These are phyloP conservation scores for Vitis hybrid DNA, from an alignment of 177 flowering plant species.

Conservation along the genomic window DNA sequence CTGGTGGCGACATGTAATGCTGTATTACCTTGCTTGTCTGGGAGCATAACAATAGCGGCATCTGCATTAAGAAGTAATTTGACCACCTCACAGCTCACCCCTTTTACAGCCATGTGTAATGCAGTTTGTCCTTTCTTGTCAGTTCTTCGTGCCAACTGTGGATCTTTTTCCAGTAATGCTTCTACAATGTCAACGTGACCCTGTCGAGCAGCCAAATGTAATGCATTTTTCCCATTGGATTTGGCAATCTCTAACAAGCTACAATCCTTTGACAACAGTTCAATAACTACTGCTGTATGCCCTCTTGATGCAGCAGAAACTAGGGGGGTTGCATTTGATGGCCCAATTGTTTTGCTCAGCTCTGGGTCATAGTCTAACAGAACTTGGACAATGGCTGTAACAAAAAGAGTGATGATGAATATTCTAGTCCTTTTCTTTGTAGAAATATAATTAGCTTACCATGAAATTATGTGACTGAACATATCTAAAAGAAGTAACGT, in stretches of 20 bases:
- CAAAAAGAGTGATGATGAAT: conserved; percentile 5
- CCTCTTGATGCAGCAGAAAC: conserved; percentile 66
- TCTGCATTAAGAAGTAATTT: conserved; percentile 59
- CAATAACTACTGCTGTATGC: conserved; percentile 56
- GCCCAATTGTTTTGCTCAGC: conserved; percentile 50
- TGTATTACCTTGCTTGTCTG: conserved; percentile 67
- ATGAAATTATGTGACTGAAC: neutral
- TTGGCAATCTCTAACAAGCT: conserved; percentile 50
- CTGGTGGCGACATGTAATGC: conserved; percentile 78
- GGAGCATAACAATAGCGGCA: conserved; percentile 78
- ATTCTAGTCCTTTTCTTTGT: neutral
- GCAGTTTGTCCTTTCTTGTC: conserved; percentile 89
- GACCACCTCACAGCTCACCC: conserved; percentile 60
- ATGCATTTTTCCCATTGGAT: conserved; percentile 67
- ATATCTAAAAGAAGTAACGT: neutral
- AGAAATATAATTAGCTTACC: neutral
- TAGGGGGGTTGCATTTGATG: conserved; percentile 63
- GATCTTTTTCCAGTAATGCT: conserved; percentile 57
- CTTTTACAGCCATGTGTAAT: conserved; percentile 84
- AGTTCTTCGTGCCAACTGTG: conserved; percentile 61
- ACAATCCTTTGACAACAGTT: conserved; percentile 50
- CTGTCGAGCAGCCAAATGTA: conserved; percentile 62
- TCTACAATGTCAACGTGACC: conserved; percentile 68
- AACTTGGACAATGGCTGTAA: conserved; percentile 61
- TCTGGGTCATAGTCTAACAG: conserved; percentile 52